Conservation (phyloP, 805 yeast genomes). For the Citeromyces nyonsensis region DNA sequence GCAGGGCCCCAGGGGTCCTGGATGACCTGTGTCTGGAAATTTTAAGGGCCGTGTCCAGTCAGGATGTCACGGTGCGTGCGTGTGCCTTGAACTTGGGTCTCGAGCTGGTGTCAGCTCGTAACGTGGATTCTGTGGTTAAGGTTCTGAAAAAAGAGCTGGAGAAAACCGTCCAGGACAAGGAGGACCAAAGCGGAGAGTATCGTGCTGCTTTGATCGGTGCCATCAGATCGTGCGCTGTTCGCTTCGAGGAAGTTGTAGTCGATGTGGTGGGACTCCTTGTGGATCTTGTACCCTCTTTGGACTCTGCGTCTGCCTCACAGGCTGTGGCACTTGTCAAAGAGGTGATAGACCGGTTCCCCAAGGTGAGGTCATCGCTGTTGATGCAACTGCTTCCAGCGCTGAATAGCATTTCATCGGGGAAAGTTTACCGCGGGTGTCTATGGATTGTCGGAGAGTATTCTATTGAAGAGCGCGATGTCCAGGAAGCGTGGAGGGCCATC, state of each 20-base stretch:
- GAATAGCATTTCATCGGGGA: conserved; percentile 64
- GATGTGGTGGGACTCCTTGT: conserved; percentile 78
- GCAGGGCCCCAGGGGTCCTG: conserved; percentile 63
- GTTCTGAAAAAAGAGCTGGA: conserved; percentile 84
- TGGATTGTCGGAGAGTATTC: conserved; percentile 96
- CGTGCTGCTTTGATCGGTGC: conserved; percentile 80
- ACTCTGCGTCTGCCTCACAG: conserved; percentile 75
- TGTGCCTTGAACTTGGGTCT: conserved; percentile 81
- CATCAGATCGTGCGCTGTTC: conserved; percentile 78
- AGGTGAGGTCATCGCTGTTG: conserved; percentile 51
- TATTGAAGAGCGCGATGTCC: conserved; percentile 52
- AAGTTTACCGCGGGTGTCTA: conserved; percentile 82
- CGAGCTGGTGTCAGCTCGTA: conserved; percentile 67
- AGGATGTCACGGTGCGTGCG: conserved; percentile 81
- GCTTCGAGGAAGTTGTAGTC: conserved; percentile 82
- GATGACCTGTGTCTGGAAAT: conserved; percentile 79
- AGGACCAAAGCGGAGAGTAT: conserved; percentile 75
- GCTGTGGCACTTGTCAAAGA: conserved; percentile 88
- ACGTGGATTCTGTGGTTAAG: conserved; percentile 87
- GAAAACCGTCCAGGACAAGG: conserved; percentile 50
- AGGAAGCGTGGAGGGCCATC: conserved; percentile 76
- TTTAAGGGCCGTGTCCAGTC: conserved; percentile 71
- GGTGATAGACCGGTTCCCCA: conserved; percentile 84
- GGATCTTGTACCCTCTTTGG: conserved; percentile 75
- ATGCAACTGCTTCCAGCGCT: conserved; percentile 46